Evolutionary conservation across 2,329 filamentous ascomycete genomes (phyloP), one percentile per base, ranked within the genome.

Genomic region (Fonsecaea nubica): DNA sequence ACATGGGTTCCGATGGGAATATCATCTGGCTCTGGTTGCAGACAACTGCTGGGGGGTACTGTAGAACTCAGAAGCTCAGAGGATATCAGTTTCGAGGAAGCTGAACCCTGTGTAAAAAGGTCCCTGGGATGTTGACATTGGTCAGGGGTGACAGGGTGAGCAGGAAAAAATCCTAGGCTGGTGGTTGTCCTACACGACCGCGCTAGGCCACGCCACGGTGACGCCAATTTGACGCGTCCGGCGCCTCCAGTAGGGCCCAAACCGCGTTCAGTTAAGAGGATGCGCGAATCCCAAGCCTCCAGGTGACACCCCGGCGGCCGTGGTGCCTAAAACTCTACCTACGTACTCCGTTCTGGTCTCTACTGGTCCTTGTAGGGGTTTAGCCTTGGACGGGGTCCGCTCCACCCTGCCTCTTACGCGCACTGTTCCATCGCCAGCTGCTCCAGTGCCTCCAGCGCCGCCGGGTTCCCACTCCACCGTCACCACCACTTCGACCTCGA

Each of bases 151-250:
- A 25, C 25, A 25, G 25, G 25, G 25, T 25, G 25, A 40, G 25
- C 38, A 30, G 18, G 52, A 40, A 35, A 55, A 58, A 38, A 18
- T 36, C 25, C 25, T 10, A 33, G 30, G 52, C 52, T 55, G 18
- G 55, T 42, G 59, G 59, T 62, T 62, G 59, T 48, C 59, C 52
- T 12, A 33, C 35, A 62, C 59, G 32, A 62, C 59, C 48, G 36
- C 59, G 45, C 58, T 61, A 61, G 42, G 25, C 30, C 13, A 38
- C 53, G 45, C 45, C 58, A 61, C 12, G 45, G 21, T 32, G 52
- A 32, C 59, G 50, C 35, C 50, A 33, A 35, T 48, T 56, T 62
- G 38, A 62, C 59, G 59, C 59, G 59, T 62, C 33, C 3, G 45
- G 45, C 45, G 45, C 18, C 18, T 50, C 45, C 18, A 50, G 25